phyloP scores from a whole-genome alignment of 129 eudicot genomes.

The Deinandra increscens region DNA sequence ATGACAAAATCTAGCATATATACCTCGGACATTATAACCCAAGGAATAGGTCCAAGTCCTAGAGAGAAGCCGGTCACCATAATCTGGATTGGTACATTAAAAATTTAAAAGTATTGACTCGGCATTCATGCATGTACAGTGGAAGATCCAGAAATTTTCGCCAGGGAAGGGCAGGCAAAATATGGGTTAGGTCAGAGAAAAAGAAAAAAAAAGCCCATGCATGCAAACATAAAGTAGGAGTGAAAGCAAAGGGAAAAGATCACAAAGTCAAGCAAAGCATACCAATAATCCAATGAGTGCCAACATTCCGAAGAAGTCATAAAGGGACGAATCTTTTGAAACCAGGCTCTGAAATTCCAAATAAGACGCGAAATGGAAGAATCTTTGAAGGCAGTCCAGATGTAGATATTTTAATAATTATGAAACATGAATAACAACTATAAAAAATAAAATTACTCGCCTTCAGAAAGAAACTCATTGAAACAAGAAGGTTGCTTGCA shows the following conservation, averaged over 20 bases:
- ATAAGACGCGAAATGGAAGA: neutral
- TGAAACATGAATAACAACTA: neutral
- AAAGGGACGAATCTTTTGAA: slow-evolving; percentile 42
- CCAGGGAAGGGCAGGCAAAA: no score
- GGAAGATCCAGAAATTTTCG: no score
- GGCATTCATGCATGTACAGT: no score
- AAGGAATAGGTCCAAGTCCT: slow-evolving; percentile 85
- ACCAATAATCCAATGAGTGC: slow-evolving; percentile 72
- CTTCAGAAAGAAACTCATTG: slow-evolving; percentile 65
- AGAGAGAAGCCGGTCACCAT: slow-evolving; percentile 72
- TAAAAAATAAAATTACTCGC: slow-evolving; percentile 34
- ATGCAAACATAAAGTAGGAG: no score
- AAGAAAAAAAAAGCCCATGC: no score
- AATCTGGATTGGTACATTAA: slow-evolving; percentile 38
- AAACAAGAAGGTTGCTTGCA: slow-evolving; percentile 55
- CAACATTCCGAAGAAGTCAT: slow-evolving; percentile 44
- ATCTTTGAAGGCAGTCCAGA: neutral
- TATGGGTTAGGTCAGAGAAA: no score
- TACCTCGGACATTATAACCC: slow-evolving; percentile 97
- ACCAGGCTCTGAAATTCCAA: slow-evolving; percentile 38
- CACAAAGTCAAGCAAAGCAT: slow-evolving; percentile 14
- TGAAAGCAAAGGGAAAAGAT: neutral
- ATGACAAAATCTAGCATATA: slow-evolving; percentile 4
- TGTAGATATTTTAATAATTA: neutral
- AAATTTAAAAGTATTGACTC: no score